Evolutionary conservation across 306 rosid species (phyloP), one percentile per base, ranked within the genome.

Genomic region (Arachis hypogaea): DNA sequence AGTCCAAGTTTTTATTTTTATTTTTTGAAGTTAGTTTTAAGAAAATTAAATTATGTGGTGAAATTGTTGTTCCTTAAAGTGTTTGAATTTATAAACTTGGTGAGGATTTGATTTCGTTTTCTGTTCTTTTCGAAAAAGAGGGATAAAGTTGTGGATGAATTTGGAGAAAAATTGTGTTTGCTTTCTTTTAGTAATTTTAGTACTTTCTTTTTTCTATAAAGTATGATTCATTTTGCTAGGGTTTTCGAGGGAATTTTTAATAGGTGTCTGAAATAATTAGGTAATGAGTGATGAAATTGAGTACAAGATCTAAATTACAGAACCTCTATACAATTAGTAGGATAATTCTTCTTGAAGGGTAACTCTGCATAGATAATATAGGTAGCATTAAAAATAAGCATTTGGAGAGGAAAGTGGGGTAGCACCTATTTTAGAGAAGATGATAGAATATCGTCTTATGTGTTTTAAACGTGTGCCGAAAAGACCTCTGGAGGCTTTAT

Each of bases 191-290:
- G 51, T 29, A 29, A 47, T 58, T 40, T 57, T 41, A 6, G 36
- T 42, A 5, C 56, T 63, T 28, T 47, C 22, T 59, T 52, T 9
- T 58, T 16, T 45, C 46, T 47, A 8, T 30, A 57, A 46, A 57
- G 44, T 7, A 9, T 57, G 47, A 16, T 47, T 42, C 72, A 49
- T 59, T 7, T 59, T 1, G 77, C 49, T 69, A 43, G 67, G 69
- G 73, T 63, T 69, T 59, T 7, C 60, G 41, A 40, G 46, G 52
- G 63, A 8, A 54, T 43, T 56, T 47, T 47, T 45, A 30, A 54
- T 56, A 12, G 68, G 72, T 74, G 60, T 22, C 12, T 0, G 18
- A 30, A 60, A 50, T 54, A 16, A 29, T 16, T 5, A 11, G 42
- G 61, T 49, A 22, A 56, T 18, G 36, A 56, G 60, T 18, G 11